phyloP scores from a whole-genome alignment of 495 filamentous ascomycete genomes.

The Trichoderma asperelloides region DNA sequence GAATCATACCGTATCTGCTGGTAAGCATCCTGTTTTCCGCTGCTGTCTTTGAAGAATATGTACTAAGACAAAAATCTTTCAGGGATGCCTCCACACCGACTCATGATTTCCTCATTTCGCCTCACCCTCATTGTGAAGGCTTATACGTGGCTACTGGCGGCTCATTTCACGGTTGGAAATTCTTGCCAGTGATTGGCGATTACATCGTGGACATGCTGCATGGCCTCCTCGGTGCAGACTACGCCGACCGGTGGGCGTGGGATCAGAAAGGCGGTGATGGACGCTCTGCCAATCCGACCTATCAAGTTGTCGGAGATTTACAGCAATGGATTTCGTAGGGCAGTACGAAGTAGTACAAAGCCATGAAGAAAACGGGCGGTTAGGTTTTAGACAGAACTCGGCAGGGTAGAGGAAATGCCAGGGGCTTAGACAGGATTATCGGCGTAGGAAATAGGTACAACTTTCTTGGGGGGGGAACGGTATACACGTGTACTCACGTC shows the following conservation, averaged over 20 bases:
- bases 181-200: constrained; percentile 50
- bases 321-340: constrained; percentile 8
- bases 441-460: no score
- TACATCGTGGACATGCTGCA: constrained; percentile 50
- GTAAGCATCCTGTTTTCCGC: constrained; percentile 9
- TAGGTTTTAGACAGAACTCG: background rate
- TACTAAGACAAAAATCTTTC: background rate
- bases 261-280: constrained; percentile 21
- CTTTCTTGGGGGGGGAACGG: no score
- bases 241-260: constrained; percentile 47
- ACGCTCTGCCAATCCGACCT: constrained; percentile 10
- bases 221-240: constrained; percentile 33
- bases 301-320: constrained; percentile 8
- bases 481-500: no score
- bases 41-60: background rate
- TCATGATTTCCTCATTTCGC: constrained; percentile 49
- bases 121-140: constrained; percentile 41
- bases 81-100: constrained; percentile 34
- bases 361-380: background rate
- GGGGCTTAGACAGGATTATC: no score
- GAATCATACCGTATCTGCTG: constrained; percentile 19
- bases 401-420: background rate
- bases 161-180: constrained; percentile 49
- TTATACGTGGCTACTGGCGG: constrained; percentile 38
- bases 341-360: background rate